Percentiles rank a stretch among this genome's conserved stretches.
phyloP scores from a whole-genome alignment of 768 basidiomycete genomes.

The Glaciozyma martinii region DNA sequence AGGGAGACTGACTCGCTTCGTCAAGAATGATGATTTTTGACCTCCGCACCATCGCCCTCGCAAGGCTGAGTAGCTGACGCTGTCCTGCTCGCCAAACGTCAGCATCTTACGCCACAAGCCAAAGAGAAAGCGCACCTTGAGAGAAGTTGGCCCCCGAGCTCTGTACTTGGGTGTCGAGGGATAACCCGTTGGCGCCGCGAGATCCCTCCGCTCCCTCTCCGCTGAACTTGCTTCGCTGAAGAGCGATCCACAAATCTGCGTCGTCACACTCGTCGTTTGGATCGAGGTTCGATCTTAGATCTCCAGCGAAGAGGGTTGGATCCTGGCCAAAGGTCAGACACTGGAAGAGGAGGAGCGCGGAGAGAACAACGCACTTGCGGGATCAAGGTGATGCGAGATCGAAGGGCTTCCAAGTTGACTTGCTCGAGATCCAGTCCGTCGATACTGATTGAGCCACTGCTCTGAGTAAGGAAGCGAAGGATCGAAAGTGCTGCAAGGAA shows the following conservation, averaged over 20 bases:
- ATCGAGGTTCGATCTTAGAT: conserved; percentile 52
- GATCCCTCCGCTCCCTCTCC: not conserved
- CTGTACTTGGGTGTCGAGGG: not conserved
- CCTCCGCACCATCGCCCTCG: conserved; percentile 78
- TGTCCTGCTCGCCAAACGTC: conserved; percentile 38
- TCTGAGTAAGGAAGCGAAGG: conserved; percentile 43
- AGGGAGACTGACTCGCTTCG: conserved; percentile 21
- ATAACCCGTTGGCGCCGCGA: not conserved
- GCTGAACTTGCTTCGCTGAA: conserved; percentile 27
- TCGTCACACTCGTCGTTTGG: conserved; percentile 32
- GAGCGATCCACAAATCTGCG: conserved; percentile 32
- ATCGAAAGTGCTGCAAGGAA: conserved; percentile 38
- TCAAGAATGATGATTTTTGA: conserved; percentile 77
- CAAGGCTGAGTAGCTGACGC: conserved; percentile 75
- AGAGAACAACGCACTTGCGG: conserved; percentile 29
- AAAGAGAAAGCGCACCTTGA: not conserved
- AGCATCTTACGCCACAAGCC: not conserved
- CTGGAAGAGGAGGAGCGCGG: not conserved
- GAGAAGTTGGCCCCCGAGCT: conserved; percentile 7
- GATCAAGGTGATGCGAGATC: conserved; percentile 49
- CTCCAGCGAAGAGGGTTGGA: conserved; percentile 44
- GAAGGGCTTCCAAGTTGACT: conserved; percentile 48
- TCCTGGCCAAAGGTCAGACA: not conserved
- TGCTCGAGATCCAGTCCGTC: conserved; percentile 42
- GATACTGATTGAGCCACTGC: conserved; percentile 37